A percentile compares a stretch with the other conserved stretches of the same genome.
These are phyloP conservation scores for Tylopilus rubrobrunneus DNA, from an alignment of 768 basidiomycete genomes.

Conservation along the genomic window DNA sequence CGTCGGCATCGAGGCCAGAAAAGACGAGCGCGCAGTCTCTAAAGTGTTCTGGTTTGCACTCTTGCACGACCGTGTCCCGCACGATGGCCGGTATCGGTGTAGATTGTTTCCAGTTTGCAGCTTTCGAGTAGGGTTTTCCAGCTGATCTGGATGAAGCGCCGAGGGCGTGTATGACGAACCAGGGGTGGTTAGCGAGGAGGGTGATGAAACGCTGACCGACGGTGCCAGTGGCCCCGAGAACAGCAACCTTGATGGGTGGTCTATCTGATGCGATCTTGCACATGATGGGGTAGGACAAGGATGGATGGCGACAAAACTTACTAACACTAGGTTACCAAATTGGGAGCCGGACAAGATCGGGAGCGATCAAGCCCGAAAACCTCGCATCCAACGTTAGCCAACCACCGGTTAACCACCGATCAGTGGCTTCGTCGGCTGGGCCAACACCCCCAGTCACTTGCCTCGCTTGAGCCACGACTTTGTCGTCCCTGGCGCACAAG, in stretches of 20 bases:
- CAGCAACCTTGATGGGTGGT: constrained; percentile 51
- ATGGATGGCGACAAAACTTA: not conserved
- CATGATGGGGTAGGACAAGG: constrained; percentile 10
- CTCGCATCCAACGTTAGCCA: too few relatives aligned
- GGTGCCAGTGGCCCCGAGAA: constrained; percentile 88
- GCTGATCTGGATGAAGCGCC: constrained; percentile 89
- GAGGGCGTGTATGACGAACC: constrained; percentile 81
- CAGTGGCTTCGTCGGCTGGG: too few relatives aligned
- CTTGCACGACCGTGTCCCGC: too few relatives aligned
- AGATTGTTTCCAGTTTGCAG: constrained; percentile 65
- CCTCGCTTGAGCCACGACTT: too few relatives aligned
- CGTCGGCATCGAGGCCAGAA: too few relatives aligned
- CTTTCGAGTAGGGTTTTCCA: constrained; percentile 71
- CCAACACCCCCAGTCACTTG: too few relatives aligned
- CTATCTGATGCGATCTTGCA: constrained; percentile 15
- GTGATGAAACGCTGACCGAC: constrained; percentile 95
- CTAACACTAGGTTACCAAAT: not conserved
- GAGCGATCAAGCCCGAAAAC: not conserved
- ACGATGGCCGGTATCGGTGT: constrained; percentile 26
- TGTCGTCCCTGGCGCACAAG: too few relatives aligned
- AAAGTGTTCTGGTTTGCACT: too few relatives aligned
- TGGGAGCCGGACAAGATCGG: not conserved
- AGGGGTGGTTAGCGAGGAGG: constrained; percentile 84
- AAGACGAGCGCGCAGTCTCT: too few relatives aligned
- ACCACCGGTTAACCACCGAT: too few relatives aligned